Evolutionary conservation across 2,329 filamentous ascomycete species (phyloP).

Genomic region (Talaromyces sp.): DNA sequence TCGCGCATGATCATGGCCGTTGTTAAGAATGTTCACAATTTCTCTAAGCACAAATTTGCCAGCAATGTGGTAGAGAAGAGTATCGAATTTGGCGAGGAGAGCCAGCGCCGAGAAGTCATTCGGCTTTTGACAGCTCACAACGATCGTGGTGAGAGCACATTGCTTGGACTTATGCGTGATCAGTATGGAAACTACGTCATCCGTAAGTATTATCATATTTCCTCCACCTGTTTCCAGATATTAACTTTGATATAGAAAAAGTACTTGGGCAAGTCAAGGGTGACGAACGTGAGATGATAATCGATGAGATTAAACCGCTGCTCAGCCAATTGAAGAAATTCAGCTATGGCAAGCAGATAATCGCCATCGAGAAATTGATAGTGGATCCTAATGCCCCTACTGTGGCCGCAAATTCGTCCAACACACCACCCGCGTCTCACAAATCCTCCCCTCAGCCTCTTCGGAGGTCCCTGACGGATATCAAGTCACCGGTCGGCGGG

Average conservation of each 20-base stretch:
- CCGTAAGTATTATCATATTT: slow-evolving; percentile 60
- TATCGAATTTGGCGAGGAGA: slow-evolving; percentile 64
- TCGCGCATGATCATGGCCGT: slow-evolving; percentile 70
- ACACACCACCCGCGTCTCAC: slow-evolving; percentile 36
- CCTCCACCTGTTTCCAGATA: background rate
- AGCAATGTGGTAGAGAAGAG: slow-evolving; percentile 97
- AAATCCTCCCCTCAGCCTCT: slow-evolving; percentile 35
- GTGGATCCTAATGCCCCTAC: slow-evolving; percentile 26
- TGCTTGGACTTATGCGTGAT: slow-evolving; percentile 78
- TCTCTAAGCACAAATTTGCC: slow-evolving; percentile 93
- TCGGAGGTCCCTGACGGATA: slow-evolving; percentile 26
- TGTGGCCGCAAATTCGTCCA: slow-evolving; percentile 29
- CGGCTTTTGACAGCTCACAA: slow-evolving; percentile 56
- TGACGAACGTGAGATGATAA: slow-evolving; percentile 55
- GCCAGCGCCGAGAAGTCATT: slow-evolving; percentile 68
- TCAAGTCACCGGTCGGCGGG: slow-evolving; percentile 47
- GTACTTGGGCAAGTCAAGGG: slow-evolving; percentile 63
- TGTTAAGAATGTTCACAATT: slow-evolving; percentile 63
- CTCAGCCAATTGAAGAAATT: slow-evolving; percentile 60
- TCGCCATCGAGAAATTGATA: slow-evolving; percentile 58
- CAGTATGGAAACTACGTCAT: slow-evolving; percentile 95
- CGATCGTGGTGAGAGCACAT: slow-evolving; percentile 62
- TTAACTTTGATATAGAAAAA: slow-evolving; percentile 60
- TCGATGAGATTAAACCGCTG: slow-evolving; percentile 60
- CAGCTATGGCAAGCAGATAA: slow-evolving; percentile 62